Percentiles rank a stretch among this genome's conserved stretches.
These are phyloP conservation scores for Suillus decipiens DNA, from an alignment of 768 basidiomycete genomes.

Conservation along the genomic window DNA sequence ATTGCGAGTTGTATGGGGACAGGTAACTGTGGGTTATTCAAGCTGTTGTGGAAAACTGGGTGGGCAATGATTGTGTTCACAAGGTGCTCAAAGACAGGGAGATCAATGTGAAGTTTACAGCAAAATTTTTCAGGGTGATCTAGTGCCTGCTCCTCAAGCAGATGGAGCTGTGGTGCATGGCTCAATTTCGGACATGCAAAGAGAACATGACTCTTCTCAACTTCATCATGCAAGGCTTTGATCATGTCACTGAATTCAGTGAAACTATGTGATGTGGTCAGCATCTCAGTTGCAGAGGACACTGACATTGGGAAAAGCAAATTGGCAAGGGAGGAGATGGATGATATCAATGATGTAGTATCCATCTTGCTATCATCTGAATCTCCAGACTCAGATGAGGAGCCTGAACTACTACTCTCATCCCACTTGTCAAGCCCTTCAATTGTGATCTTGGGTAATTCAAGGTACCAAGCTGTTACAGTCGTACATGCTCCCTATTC, in stretches of 20 bases:
- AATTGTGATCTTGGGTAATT: not conserved
- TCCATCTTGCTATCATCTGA: not conserved
- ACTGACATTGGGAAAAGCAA: not conserved
- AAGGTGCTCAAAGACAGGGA: constrained; percentile 26
- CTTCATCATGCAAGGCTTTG: not conserved
- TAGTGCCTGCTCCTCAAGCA: constrained; percentile 15
- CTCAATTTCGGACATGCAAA: not conserved
- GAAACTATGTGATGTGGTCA: not conserved
- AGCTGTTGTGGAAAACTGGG: constrained; percentile 30
- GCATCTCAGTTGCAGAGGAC: not conserved
- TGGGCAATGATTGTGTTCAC: constrained; percentile 23
- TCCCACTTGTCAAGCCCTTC: not conserved
- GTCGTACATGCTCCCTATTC: too few relatives aligned
- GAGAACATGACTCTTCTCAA: constrained; percentile 5
- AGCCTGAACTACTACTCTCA: not conserved
- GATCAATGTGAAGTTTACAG: constrained; percentile 27
- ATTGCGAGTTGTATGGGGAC: constrained; percentile 34
- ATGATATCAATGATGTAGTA: not conserved
- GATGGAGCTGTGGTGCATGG: constrained; percentile 13
- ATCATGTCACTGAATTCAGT: not conserved
- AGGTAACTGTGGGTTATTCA: constrained; percentile 21
- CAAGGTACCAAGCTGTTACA: too few relatives aligned
- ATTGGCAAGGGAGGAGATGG: not conserved
- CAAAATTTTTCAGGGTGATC: constrained; percentile 25
- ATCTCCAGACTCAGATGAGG: not conserved